Evolutionary conservation across 2,329 filamentous ascomycete genomes (phyloP), one percentile per base, ranked within the genome.

Genomic region (Diaporthe sp.): DNA sequence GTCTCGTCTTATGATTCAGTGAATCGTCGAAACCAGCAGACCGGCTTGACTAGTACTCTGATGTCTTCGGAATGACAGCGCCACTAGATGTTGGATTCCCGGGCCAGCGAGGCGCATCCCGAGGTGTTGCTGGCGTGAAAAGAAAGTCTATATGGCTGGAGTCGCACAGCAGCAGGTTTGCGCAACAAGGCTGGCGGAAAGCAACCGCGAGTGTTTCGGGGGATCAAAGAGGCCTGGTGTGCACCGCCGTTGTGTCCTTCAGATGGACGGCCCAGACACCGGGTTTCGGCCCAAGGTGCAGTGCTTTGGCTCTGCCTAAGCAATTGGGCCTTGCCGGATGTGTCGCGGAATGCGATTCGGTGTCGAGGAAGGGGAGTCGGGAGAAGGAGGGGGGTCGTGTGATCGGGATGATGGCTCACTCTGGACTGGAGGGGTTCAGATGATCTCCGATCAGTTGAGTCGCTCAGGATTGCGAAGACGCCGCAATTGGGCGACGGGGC

Each of bases 141-240:
- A 28, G 51, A 75, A 63, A 61, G 57, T 44, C 44, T 49, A 58
- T 75, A 34, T 51, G 74, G 70, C 49, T 49, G 25, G 51, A 58
- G 74, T 75, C 61, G 42, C 42, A 73, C 74, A 31, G 61, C 74
- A 75, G 74, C 61, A 73, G 68, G 51, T 73, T 67, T 61, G 73
- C 63, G 49, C 53, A 49, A 70, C 73, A 71, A 51, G 39, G 53
- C 28, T 58, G 57, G 68, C 68, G 68, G 51, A 60, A 51, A 20
- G 39, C 37, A 68, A 51, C 63, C 73, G 68, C 67, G 31, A 25
- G 58, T 72, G 68, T 57, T 72, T 72, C 73, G 73, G 68, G 58
- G 55, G 55, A 39, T 42, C 20, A 71, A 42, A 60, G 63, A 39
- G 39, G 61, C 44, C 42, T 58, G 65, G 44, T 37, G 44, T 53